Evolutionary conservation across 108 stramenopile genomes (phyloP).

Genomic region (Nitzschia sp.): DNA sequence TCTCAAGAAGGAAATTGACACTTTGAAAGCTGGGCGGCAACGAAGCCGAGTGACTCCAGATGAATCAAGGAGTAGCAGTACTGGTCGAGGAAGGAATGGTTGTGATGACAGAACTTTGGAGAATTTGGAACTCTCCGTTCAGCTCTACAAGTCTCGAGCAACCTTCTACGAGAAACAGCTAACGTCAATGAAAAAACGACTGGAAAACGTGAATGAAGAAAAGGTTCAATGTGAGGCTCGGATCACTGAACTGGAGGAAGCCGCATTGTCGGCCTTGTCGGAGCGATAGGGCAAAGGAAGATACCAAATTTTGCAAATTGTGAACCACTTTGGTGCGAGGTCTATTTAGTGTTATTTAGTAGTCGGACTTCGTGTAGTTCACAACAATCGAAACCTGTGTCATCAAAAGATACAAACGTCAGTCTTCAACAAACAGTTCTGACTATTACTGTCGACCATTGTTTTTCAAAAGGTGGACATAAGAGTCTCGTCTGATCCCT

Average conservation of each 20-base stretch:
- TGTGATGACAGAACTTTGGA: background rate
- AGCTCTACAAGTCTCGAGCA: slow-evolving; percentile 18
- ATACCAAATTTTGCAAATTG: too few species aligned
- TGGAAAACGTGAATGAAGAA: slow-evolving; percentile 9
- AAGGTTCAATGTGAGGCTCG: slow-evolving; percentile 13
- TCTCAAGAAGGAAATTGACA: background rate
- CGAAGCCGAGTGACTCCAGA: background rate
- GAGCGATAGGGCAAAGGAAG: too few species aligned
- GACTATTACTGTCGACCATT: too few species aligned
- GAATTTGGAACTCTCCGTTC: background rate
- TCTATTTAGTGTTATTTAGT: too few species aligned
- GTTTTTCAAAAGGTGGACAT: too few species aligned
- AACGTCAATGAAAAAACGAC: slow-evolving; percentile 7
- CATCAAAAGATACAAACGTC: too few species aligned
- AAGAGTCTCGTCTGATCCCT: too few species aligned
- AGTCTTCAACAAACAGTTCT: too few species aligned
- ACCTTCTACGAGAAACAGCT: slow-evolving; percentile 13
- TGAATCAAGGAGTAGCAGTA: background rate
- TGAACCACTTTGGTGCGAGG: too few species aligned
- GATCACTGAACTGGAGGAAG: slow-evolving; percentile 14
- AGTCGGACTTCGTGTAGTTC: too few species aligned
- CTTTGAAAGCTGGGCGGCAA: background rate
- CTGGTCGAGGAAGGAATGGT: background rate
- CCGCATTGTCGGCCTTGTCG: background rate
- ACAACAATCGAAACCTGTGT: too few species aligned